Base-by-base conservation (phyloP, 1,139 yeast genomes). In the Pneumocystis canis region DNA sequence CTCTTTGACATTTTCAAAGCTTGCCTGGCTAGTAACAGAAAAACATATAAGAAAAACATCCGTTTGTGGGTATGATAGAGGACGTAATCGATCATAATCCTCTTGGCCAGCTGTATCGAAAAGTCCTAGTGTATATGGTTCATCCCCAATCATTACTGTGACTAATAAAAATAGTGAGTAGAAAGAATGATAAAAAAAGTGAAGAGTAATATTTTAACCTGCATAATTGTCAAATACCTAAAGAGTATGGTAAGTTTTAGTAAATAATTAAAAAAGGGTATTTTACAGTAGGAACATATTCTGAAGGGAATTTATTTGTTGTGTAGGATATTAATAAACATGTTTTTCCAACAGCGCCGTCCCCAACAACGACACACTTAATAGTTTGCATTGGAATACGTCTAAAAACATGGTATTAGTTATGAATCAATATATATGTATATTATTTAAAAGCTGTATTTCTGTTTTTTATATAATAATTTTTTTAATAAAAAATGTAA, bases 31-130 rank as follows among this genome's bases (percentile, higher is more conserved):
- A 68, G 94, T 88, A 64, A 90, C 96, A 62, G 95, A 85, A 76
- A 90, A 90, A 76, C 97, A 90, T 63, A 89, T 95, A 70, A 92
- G 80, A 73, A 92, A 92, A 60, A 92, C 96, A 74, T 90, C 97
- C 18, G 98, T 92, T 64, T 94, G 92, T 30, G 98, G 97, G 75
- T 92, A 92, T 65, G 95, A 86, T 70, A 92, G 81, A 11, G 98
- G 98, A 77, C 98, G 87, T 73, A 92, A 79, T 73, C 98, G 82
- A 76, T 92, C 98, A 75, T 92, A 92, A 79, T 92, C 97, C 80
- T 90, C 97, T 79, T 92, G 98, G 59, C 98, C 98, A 28, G 98
- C 97, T 59, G 98, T 92, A 78, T 92, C 98, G 73, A 90, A 92
- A 67, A 92, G 79, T 18, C 97, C 97, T 71, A 92, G 82, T 30